A percentile compares a stretch with the other conserved stretches of the same genome.
These are phyloP conservation scores for Cladorrhinum samala DNA, from an alignment of 495 filamentous ascomycete species.

Conservation along the genomic window DNA sequence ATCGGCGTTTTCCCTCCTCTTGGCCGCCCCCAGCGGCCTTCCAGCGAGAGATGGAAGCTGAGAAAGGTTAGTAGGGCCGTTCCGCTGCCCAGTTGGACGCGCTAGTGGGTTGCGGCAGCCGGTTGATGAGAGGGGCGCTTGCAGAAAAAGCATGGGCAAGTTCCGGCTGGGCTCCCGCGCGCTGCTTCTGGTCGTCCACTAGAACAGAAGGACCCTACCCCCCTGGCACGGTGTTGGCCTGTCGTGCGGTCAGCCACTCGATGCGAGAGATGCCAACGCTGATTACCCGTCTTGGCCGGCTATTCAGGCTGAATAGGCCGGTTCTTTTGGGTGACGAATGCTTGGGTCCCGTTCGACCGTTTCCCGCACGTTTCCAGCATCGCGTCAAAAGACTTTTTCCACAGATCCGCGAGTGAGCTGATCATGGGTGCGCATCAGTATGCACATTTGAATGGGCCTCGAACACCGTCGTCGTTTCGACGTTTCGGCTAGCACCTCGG, in stretches of 20 bases:
- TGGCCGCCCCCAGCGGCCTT: not conserved
- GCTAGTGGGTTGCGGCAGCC: not conserved
- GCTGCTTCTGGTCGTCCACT: constrained; percentile 6
- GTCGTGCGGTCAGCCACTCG: not conserved
- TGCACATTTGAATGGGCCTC: not conserved
- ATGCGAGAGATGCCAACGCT: constrained; percentile 2
- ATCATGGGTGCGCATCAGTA: not conserved
- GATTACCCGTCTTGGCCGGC: constrained; percentile 23
- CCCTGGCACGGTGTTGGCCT: not conserved
- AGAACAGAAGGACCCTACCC: not conserved
- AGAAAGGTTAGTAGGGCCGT: constrained; percentile 7
- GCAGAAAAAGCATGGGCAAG: not conserved
- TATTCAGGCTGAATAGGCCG: constrained; percentile 20
- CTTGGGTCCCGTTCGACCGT: not conserved
- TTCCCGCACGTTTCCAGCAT: constrained; percentile 3
- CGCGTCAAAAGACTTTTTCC: no score
- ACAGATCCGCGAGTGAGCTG: not conserved
- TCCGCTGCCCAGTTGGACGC: constrained; percentile 2
- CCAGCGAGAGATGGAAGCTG: not conserved
- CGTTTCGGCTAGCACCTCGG: constrained; percentile 2
- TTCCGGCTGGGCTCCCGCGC: not conserved
- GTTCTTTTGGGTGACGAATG: constrained; percentile 3
- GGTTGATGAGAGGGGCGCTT: constrained; percentile 1
- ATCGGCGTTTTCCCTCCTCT: not conserved
- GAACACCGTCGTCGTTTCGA: not conserved